Evolutionary conservation across 306 rosid species (phyloP).

Genomic region (Pterocarpus macrocarpus): DNA sequence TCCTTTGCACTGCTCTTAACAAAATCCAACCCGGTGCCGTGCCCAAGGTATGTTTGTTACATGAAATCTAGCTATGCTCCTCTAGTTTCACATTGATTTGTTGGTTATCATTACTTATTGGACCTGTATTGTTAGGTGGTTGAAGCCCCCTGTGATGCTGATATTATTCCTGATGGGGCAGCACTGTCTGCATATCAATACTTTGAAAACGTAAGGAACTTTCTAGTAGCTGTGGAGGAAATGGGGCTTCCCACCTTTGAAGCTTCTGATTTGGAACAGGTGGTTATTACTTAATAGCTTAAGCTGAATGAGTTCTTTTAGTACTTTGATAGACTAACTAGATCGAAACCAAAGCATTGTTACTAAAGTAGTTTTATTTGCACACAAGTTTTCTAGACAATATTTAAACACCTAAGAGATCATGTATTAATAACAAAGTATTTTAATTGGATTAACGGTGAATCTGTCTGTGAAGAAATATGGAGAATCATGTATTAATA

Average conservation of each 20-base stretch:
- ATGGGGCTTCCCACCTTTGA: constrained; percentile 83
- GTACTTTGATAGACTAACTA: constrained; percentile 10
- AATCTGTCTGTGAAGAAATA: no score
- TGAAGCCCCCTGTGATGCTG: constrained; percentile 53
- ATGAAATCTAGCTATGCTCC: background rate
- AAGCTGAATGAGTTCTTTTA: constrained; percentile 23
- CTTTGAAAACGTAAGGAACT: constrained; percentile 62
- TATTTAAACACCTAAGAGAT: no score
- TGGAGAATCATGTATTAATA: no score
- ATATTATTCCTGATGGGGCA: constrained; percentile 49
- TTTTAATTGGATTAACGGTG: no score
- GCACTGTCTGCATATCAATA: constrained; percentile 56
- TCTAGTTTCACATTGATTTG: background rate
- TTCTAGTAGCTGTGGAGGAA: constrained; percentile 52
- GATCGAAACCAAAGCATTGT: background rate
- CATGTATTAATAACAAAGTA: no score
- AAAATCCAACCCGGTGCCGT: constrained; percentile 86
- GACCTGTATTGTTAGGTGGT: constrained; percentile 46
- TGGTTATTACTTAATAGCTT: constrained; percentile 30
- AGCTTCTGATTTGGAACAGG: constrained; percentile 93
- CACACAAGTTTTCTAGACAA: no score
- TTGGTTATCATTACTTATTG: constrained; percentile 21
- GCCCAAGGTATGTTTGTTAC: constrained; percentile 62
- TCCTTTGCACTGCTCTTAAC: constrained; percentile 88
- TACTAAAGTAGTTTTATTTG: no score